These are phyloP conservation scores for Microstegium vimineum DNA, from an alignment of 176 grass and related monocot genomes.

Conservation along the genomic window DNA sequence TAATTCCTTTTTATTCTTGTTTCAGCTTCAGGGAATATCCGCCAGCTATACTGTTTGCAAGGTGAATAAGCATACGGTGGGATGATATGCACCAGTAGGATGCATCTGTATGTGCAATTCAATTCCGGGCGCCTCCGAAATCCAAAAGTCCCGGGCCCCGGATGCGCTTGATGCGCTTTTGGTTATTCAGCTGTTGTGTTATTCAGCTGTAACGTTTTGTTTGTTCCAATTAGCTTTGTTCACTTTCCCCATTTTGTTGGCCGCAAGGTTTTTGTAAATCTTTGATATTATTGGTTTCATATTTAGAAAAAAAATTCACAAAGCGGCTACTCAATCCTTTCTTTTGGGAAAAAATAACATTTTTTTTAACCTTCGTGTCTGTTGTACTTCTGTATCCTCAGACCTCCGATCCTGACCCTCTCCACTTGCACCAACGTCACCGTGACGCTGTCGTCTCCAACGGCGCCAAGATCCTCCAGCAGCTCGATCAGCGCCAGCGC, in stretches of 20 bases:
- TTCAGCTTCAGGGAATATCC: conserved; percentile 91
- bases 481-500: conserved; percentile 37
- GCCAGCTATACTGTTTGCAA: conserved; percentile 72
- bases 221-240: conserved; percentile 34
- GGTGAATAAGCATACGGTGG: conserved; percentile 24
- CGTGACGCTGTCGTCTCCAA: conserved; percentile 17
- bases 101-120: conserved; percentile 6
- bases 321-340: neutral
- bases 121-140: neutral
- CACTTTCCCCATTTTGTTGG: neutral
- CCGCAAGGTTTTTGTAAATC: conserved; percentile 1
- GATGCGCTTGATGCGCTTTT: neutral
- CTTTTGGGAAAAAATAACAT: neutral
- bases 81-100: neutral
- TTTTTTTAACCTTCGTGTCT: neutral
- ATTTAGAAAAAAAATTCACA: neutral
- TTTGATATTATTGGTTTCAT: neutral
- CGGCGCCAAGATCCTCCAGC: conserved; percentile 33
- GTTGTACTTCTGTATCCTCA: neutral
- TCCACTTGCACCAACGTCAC: conserved; percentile 48
- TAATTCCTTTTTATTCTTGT: neutral
- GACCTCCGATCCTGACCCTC: conserved; percentile 26
- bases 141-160: neutral
- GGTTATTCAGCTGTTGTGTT: neutral
- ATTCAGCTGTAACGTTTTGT: conserved; percentile 22